Percentiles rank a stretch among this genome's conserved stretches.
Conservation (phyloP, 805 yeast genomes). For the Myxozyma melibiosi region DNA sequence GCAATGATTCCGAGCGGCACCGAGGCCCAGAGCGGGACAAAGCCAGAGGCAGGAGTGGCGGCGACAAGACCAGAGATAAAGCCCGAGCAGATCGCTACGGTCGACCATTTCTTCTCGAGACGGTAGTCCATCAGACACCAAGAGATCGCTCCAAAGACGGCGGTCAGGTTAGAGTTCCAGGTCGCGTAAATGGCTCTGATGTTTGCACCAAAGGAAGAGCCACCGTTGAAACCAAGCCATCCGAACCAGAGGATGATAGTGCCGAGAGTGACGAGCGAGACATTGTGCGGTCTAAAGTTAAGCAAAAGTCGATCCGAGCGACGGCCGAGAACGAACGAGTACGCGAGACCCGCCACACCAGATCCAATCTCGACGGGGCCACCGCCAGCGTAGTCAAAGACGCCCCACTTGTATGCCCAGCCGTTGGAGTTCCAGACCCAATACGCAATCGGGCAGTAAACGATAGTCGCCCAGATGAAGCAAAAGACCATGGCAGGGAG, state of each 20-base stretch:
- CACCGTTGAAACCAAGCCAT: slow-evolving; percentile 95
- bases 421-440: slow-evolving; percentile 96
- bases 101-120: slow-evolving; percentile 86
- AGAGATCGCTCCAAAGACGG: slow-evolving; percentile 85
- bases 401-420: slow-evolving; percentile 94
- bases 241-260: slow-evolving; percentile 89
- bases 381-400: slow-evolving; percentile 95
- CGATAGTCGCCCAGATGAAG: slow-evolving; percentile 87
- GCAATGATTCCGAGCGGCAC: slow-evolving; percentile 79
- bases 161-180: slow-evolving; percentile 88
- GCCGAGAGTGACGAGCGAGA: slow-evolving; percentile 86
- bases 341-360: slow-evolving; percentile 88
- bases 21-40: slow-evolving; percentile 89
- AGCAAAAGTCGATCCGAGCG: slow-evolving; percentile 71
- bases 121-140: slow-evolving; percentile 92
- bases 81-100: slow-evolving; percentile 95
- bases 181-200: slow-evolving; percentile 84
- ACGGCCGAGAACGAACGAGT: slow-evolving; percentile 66
- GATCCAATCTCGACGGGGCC: slow-evolving; percentile 94
- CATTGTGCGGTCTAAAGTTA: slow-evolving; percentile 83
- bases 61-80: slow-evolving; percentile 94
- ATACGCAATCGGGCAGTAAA: slow-evolving; percentile 90
- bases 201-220: slow-evolving; percentile 80
- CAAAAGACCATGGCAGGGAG: slow-evolving; percentile 80
- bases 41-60: slow-evolving; percentile 93